Conservation (phyloP, 441 rosid species). For the Codiaeum variegatum region DNA sequence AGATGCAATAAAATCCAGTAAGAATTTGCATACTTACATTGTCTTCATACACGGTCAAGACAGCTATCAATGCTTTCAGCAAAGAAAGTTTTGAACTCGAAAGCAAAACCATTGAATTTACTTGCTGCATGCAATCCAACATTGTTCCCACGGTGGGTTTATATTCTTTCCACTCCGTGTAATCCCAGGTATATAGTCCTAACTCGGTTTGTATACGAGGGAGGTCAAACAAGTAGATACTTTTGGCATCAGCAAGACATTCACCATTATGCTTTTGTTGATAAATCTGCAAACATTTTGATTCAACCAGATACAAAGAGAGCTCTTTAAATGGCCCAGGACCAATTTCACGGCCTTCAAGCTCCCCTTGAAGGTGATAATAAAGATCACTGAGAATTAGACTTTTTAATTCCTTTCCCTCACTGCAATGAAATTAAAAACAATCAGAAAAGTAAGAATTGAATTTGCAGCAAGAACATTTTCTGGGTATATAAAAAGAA, state of each 20-base stretch:
- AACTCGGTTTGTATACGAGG: constrained; percentile 44
- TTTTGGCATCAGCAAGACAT: constrained; percentile 28
- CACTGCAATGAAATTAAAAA: constrained; percentile 43
- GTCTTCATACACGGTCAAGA: constrained; percentile 51
- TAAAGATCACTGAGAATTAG: constrained; percentile 70
- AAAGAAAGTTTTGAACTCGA: constrained; percentile 59
- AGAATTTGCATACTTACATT: constrained; percentile 49
- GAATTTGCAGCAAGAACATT: not conserved
- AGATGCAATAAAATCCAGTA: constrained; percentile 12
- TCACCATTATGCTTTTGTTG: constrained; percentile 34
- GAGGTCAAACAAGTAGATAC: constrained; percentile 48
- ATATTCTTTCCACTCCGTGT: constrained; percentile 68
- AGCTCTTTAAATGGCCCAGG: constrained; percentile 90
- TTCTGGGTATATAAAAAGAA: not conserved
- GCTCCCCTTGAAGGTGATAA: constrained; percentile 84
- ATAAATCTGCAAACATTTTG: constrained; percentile 53
- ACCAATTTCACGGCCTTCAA: constrained; percentile 78
- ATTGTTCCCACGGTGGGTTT: constrained; percentile 56
- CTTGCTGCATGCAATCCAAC: constrained; percentile 63
- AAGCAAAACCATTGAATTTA: constrained; percentile 61
- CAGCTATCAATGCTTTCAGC: constrained; percentile 57
- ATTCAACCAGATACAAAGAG: constrained; percentile 57
- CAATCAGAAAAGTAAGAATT: not conserved
- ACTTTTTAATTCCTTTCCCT: constrained; percentile 59
- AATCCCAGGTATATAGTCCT: constrained; percentile 71